A percentile compares a stretch with the other conserved stretches of the same genome.
Conservation (phyloP, 176 grass and related monocot species). For the Secale cereale region DNA sequence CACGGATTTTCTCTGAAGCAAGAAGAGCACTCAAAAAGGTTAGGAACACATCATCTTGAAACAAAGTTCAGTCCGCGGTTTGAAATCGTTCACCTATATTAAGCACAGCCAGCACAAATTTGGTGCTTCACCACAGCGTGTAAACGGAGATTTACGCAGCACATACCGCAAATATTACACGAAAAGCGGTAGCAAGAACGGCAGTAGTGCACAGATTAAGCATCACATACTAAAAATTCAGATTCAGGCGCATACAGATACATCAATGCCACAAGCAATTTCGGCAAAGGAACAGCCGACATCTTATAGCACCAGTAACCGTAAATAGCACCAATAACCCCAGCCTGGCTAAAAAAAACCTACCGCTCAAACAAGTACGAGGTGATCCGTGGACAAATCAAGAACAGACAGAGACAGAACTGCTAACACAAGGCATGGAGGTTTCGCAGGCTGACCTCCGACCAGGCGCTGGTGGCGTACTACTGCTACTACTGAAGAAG, state of each 20-base stretch:
- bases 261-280: too few relatives aligned
- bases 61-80: not conserved
- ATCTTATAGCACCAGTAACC: not conserved
- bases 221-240: not conserved
- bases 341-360: not conserved
- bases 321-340: not conserved
- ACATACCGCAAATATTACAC: not conserved
- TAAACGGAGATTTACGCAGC: not conserved
- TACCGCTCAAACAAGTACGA: not conserved
- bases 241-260: too few relatives aligned
- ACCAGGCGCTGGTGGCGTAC: too few relatives aligned
- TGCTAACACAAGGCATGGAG: not conserved
- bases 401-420: not conserved
- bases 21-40: not conserved
- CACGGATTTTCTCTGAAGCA: constrained; percentile 1
- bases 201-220: not conserved
- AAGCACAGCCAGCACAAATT: not conserved
- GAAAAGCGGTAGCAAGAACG: too few relatives aligned
- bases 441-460: not conserved
- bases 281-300: not conserved
- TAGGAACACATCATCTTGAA: not conserved
- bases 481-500: not conserved
- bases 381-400: constrained; percentile 15
- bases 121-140: not conserved
- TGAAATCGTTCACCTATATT: not conserved